phyloP scores from a whole-genome alignment of 306 rosid genomes.

The Inga laurina region DNA sequence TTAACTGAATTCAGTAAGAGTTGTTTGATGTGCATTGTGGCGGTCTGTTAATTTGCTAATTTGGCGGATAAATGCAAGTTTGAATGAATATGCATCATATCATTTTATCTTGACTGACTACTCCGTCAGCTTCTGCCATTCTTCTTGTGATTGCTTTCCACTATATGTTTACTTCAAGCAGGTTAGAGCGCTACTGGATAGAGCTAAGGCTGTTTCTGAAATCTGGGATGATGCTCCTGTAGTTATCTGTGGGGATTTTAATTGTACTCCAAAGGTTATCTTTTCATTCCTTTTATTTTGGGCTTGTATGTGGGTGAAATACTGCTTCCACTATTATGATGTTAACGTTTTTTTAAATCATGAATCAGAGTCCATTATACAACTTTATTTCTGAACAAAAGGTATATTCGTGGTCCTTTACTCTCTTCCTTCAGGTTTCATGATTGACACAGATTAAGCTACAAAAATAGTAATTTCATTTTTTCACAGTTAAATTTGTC shows the following conservation, averaged over 20 bases:
- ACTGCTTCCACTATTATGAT: slow-evolving; percentile 13
- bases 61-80: slow-evolving; percentile 22
- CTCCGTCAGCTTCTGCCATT: slow-evolving; percentile 28
- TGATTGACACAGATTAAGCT: slow-evolving; percentile 15
- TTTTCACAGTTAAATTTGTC: slow-evolving; percentile 77
- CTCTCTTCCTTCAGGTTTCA: slow-evolving; percentile 18
- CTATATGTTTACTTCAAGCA: slow-evolving; percentile 44
- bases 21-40: neutral
- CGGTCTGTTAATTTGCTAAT: slow-evolving; percentile 1
- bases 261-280: slow-evolving; percentile 91
- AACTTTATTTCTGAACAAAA: slow-evolving; percentile 79
- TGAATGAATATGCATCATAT: slow-evolving; percentile 7
- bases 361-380: slow-evolving; percentile 83
- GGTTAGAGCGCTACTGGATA: slow-evolving; percentile 80
- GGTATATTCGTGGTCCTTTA: slow-evolving; percentile 48
- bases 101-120: slow-evolving; percentile 21
- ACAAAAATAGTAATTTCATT: slow-evolving; percentile 24
- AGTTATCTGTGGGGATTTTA: slow-evolving; percentile 93
- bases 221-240: slow-evolving; percentile 85
- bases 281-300: slow-evolving; percentile 17
- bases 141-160: slow-evolving; percentile 26
- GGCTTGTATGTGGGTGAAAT: neutral
- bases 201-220: slow-evolving; percentile 78
- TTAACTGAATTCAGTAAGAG: neutral
- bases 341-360: slow-evolving; percentile 25